phyloP scores from a whole-genome alignment of 331 rosid species.

The Spiraea crenata region DNA sequence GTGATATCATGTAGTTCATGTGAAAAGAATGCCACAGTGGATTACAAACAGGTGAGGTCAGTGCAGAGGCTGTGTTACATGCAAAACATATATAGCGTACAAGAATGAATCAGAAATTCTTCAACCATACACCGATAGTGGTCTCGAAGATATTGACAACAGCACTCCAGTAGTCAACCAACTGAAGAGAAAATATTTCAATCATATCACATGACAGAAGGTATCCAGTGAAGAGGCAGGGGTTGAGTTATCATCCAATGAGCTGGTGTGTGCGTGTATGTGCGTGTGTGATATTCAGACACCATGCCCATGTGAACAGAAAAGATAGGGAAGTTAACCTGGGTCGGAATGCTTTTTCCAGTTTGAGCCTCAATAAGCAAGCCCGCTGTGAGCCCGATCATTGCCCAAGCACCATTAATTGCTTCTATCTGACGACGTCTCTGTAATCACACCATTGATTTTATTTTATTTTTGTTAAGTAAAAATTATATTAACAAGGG shows the following conservation, averaged over 20 bases:
- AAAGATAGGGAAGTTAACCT: conserved; percentile 45
- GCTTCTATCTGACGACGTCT: conserved; percentile 86
- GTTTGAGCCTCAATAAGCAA: conserved; percentile 82
- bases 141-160: conserved; percentile 46
- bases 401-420: conserved; percentile 96
- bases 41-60: not conserved
- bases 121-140: conserved; percentile 20
- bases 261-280: conserved; percentile 8
- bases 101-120: conserved; percentile 37
- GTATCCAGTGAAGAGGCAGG: conserved; percentile 19
- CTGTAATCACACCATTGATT: conserved; percentile 42
- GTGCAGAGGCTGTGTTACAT: not conserved
- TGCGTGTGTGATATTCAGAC: not conserved
- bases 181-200: conserved; percentile 49
- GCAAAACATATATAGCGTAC: conserved; percentile 23
- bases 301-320: not conserved
- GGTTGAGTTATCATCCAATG: conserved; percentile 15
- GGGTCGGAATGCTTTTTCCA: conserved; percentile 66
- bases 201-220: conserved; percentile 20
- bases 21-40: conserved; percentile 5
- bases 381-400: conserved; percentile 88
- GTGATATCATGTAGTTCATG: not conserved
- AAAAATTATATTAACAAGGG: no score
- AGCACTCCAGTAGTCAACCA: conserved; percentile 54
- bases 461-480: not conserved